These are phyloP conservation scores for Nannizziopsis arthrosporioides DNA, from an alignment of 2,329 filamentous ascomycete genomes.

Conservation along the genomic window DNA sequence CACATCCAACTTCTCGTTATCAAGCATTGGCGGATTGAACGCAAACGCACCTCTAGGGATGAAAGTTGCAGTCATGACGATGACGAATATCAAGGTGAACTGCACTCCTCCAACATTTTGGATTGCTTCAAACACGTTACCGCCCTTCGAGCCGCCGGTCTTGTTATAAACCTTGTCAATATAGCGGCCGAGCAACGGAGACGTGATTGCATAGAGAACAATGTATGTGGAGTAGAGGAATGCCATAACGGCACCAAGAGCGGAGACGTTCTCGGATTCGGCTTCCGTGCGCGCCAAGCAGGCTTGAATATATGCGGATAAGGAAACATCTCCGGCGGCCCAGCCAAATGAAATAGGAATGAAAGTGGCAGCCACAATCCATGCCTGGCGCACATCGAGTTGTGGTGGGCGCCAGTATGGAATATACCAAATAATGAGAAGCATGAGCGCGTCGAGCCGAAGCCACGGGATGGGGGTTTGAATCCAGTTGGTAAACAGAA, in stretches of 20 bases:
- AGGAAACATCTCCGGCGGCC: conserved; percentile 1
- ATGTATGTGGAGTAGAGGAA: conserved; percentile 5
- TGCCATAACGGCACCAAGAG: conserved; percentile 5
- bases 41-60: conserved; percentile 35
- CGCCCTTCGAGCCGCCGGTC: not conserved
- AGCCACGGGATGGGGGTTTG: conserved; percentile 3
- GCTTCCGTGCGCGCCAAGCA: conserved; percentile 3
- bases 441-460: conserved; percentile 5
- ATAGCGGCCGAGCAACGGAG: not conserved
- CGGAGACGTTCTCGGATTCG: conserved; percentile 2
- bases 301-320: conserved; percentile 5
- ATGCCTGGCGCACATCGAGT: conserved; percentile 1
- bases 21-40: conserved; percentile 29
- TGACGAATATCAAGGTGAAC: conserved; percentile 33
- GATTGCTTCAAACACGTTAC: conserved; percentile 26
- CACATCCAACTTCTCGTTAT: conserved; percentile 7
- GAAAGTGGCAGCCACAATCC: not conserved
- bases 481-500: conserved; percentile 2
- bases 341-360: conserved; percentile 3
- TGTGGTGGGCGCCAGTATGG: conserved; percentile 4
- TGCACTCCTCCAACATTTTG: conserved; percentile 39
- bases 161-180: not conserved
- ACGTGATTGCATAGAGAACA: conserved; percentile 3
- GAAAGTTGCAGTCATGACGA: conserved; percentile 37
- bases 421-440: conserved; percentile 6